Base-by-base conservation (phyloP, 1,139 yeast species). In the Pichia sp. region DNA sequence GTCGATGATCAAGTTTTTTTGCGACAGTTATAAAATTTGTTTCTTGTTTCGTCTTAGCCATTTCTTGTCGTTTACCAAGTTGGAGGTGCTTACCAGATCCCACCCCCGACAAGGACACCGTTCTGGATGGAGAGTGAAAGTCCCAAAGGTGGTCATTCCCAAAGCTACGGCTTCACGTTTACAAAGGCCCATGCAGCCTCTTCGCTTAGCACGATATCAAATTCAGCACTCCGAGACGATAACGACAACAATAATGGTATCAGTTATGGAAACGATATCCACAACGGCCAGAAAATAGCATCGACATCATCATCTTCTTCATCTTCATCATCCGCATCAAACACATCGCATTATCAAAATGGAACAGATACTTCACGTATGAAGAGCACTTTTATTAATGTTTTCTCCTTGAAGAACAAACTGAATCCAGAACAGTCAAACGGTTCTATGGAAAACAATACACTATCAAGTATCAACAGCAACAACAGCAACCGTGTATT, bases 171-270 rank as follows among this genome's bases (percentile, higher is more conserved):
- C 10, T 18, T 33, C 15, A 10, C 28, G 14, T 32, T 22, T 20
- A 18, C 24, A 4, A 45, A 45, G 34, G 17, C 47, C 2, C 44
- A 45, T 11, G 33, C 47, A 4, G 47, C 44, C 6, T 45, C 47
- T 10, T 45, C 44, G 2, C 27, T 45, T 15, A 20, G 47, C 20
- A 28, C 35, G 9, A 9, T 22, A 8, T 35, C 35, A 31, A 41
- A 19, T 12, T 22, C 44, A 18, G 4, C 38, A 20, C 20, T 27
- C 20, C 42, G 21, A 33, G 38, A 40, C 19, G 44, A 44, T 39
- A 39, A 39, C 37, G 41, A 22, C 11, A 9, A 12, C 4, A 4
- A 5, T n/a, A n/a, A n/a, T n/a, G n/a, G n/a, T n/a, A 9, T 11
- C 17, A 31, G 17, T 31, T 4, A 28, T 28, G 31, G 12, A 28